phyloP scores from a whole-genome alignment of 2,329 filamentous ascomycete genomes.

The Fusarium pseudograminearum region DNA sequence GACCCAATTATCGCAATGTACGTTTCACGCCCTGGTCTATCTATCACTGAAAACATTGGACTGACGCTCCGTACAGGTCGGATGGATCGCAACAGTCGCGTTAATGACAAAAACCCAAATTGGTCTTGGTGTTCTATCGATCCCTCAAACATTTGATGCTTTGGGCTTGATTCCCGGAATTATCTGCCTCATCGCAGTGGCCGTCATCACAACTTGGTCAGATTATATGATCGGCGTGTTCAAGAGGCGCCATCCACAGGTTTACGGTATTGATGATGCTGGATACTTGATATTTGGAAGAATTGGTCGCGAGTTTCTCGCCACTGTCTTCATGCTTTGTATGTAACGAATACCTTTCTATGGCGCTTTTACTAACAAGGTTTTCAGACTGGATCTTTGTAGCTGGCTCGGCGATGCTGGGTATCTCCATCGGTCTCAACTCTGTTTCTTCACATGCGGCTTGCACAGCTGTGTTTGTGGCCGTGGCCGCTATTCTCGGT shows the following conservation, averaged over 20 bases:
- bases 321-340: constrained; percentile 53
- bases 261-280: constrained; percentile 67
- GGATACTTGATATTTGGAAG: constrained; percentile 62
- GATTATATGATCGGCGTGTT: constrained; percentile 60
- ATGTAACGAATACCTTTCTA: rapidly evolving
- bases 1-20: constrained; percentile 28
- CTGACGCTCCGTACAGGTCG: constrained; percentile 47
- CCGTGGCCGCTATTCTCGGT: constrained; percentile 48
- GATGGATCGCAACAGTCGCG: constrained; percentile 58
- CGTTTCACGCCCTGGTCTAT: neutral
- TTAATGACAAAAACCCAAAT: constrained; percentile 63
- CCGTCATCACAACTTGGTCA: constrained; percentile 51
- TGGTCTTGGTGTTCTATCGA: constrained; percentile 61
- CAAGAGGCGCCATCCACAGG: constrained; percentile 62
- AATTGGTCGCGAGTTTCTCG: constrained; percentile 58
- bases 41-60: neutral
- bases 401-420: constrained; percentile 40
- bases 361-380: neutral
- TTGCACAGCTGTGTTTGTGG: constrained; percentile 57
- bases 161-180: constrained; percentile 62
- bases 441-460: constrained; percentile 55
- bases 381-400: constrained; percentile 32
- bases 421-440: constrained; percentile 57
- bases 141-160: constrained; percentile 59
- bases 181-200: constrained; percentile 56